These are phyloP conservation scores for Trichophyton rubrum DNA, from an alignment of 2,329 filamentous ascomycete genomes.

Conservation along the genomic window DNA sequence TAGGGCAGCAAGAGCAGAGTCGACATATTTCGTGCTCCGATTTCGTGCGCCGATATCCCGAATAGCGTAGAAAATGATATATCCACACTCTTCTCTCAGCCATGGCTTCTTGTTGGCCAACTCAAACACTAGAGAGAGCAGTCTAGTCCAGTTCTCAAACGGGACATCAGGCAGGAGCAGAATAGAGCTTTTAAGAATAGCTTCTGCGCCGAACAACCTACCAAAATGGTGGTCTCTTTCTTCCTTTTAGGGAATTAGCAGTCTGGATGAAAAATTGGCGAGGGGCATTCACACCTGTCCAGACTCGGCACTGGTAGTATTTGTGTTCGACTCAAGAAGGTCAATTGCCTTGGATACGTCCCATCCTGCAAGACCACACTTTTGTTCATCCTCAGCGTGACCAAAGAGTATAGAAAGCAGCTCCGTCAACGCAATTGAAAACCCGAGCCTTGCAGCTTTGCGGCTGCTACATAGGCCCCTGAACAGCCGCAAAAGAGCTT, in stretches of 20 bases:
- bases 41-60: slow-evolving; percentile 38
- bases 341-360: slow-evolving; percentile 36
- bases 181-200: slow-evolving; percentile 66
- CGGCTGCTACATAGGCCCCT: slow-evolving; percentile 79
- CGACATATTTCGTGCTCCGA: slow-evolving; percentile 38
- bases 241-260: slow-evolving; percentile 50
- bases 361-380: slow-evolving; percentile 21
- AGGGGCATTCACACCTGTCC: slow-evolving; percentile 36
- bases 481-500: slow-evolving; percentile 53
- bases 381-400: slow-evolving; percentile 12
- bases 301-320: slow-evolving; percentile 39
- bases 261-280: not conserved
- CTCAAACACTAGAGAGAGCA: slow-evolving; percentile 62
- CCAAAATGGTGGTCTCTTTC: slow-evolving; percentile 77
- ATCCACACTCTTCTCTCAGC: slow-evolving; percentile 78
- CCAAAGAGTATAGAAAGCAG: slow-evolving; percentile 58
- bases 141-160: slow-evolving; percentile 39
- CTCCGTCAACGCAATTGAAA: slow-evolving; percentile 79
- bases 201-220: slow-evolving; percentile 74
- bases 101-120: slow-evolving; percentile 73
- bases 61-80: slow-evolving; percentile 63
- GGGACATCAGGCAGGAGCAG: slow-evolving; percentile 48
- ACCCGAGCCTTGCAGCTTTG: slow-evolving; percentile 78
- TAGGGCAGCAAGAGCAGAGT: slow-evolving; percentile 51
- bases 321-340: slow-evolving; percentile 42